Evolutionary conservation across 371 early-diverging fungal species (phyloP), one percentile per base, ranked within the genome.

Genomic region (Coemansia sp.): DNA sequence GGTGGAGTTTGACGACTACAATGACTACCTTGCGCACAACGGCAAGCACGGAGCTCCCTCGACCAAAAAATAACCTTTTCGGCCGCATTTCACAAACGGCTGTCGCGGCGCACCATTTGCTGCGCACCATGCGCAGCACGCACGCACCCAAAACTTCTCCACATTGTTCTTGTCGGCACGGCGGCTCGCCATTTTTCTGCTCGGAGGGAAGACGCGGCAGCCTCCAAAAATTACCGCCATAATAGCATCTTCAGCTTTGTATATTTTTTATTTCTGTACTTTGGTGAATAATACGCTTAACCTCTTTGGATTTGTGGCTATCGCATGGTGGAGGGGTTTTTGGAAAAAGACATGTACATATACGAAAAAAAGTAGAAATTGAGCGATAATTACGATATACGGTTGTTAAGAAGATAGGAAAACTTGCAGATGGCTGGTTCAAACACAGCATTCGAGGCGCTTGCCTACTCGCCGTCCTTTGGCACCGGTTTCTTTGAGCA

Each of bases 401-500:
- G 14, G 13, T 35, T n/a, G 35, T 36, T 16, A 13, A 14, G 8
- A 36, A 53, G 20, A 30, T 7, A n/a, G 34, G 32, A 51, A 31
- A 6, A 35, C 11, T 31, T 3, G 6, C 35, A 14, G 10, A 11
- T 30, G 30, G 34, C 31, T 30, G 26, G 26, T 26, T 26, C 26
- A 26, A 26, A 26, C 26, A 26, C 26, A 26, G 26, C 26, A 26
- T 26, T 26, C 26, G 50, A 31, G 30, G 16, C 9, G 32, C 31
- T n/a, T 7, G 34, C 26, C 16, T 35, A 16, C 13, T 36, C 53
- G 8, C 34, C 36, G n/a, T 53, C 38, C 35, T 36, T 36, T 36
- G 26, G 51, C 6, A 36, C 53, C 13, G 65, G 65, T 11, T 38
- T 59, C 36, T 59, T 58, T 3, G 54, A 3, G 52, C 70, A 69